Percentiles rank a stretch among this genome's conserved stretches.
These are phyloP conservation scores for Trichosporon sp. DNA, from an alignment of 1,284 basidiomycete species.

Conservation along the genomic window DNA sequence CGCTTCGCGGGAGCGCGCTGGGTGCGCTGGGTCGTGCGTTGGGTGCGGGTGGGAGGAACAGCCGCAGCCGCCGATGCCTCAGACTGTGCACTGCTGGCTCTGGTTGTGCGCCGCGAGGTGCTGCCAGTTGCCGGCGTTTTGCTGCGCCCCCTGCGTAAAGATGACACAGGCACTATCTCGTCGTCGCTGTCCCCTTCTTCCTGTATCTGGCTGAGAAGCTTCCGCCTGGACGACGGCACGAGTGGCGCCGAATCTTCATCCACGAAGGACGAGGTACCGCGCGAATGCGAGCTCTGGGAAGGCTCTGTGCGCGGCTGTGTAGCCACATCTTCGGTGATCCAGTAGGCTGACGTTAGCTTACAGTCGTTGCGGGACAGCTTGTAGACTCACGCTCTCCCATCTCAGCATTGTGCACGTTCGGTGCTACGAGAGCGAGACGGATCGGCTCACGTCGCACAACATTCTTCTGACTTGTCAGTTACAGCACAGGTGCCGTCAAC, in stretches of 20 bases:
- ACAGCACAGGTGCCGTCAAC: constrained; percentile 14
- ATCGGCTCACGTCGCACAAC: constrained; percentile 34
- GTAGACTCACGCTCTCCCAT: constrained; percentile 42
- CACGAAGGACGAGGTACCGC: constrained; percentile 10
- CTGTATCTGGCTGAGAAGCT: constrained; percentile 18
- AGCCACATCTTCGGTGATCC: constrained; percentile 26
- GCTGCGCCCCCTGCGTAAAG: constrained; percentile 11
- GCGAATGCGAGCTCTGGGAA: constrained; percentile 4
- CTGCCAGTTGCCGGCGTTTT: not conserved
- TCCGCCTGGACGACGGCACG: constrained; percentile 21
- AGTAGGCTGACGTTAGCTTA: constrained; percentile 31
- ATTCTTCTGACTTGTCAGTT: constrained; percentile 33
- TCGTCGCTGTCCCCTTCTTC: constrained; percentile 29
- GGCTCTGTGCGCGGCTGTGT: not conserved
- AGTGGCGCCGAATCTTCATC: constrained; percentile 36
- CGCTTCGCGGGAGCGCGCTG: constrained; percentile 1
- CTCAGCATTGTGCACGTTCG: constrained; percentile 31
- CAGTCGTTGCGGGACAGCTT: not conserved
- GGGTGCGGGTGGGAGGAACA: constrained; percentile 1
- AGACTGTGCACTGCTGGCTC: constrained; percentile 27
- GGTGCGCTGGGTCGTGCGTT: not conserved
- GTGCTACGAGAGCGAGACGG: constrained; percentile 29
- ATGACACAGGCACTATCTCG: constrained; percentile 6
- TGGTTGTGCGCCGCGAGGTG: constrained; percentile 14
- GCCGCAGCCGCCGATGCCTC: constrained; percentile 24